Percentiles rank a stretch among this genome's conserved stretches.
Conservation (phyloP, 2,329 filamentous ascomycete genomes). For the Talaromyces sp. region DNA sequence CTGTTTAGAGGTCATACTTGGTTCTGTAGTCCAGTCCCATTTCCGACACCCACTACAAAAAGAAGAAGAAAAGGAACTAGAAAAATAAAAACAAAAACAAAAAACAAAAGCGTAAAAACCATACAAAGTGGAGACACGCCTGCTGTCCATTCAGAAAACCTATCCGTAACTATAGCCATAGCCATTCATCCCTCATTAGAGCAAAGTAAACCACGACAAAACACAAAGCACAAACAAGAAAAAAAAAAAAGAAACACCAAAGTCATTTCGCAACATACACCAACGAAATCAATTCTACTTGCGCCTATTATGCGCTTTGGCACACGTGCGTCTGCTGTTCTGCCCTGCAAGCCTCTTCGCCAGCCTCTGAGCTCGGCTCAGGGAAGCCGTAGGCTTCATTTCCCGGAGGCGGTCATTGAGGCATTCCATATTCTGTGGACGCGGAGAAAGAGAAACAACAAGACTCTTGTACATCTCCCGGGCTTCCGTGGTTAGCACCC, state of each 20-base stretch:
- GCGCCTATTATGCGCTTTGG: neutral
- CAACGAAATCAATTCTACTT: constrained; percentile 5
- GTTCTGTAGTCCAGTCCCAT: neutral
- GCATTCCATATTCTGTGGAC: constrained; percentile 15
- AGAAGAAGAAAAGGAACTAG: neutral
- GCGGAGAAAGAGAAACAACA: constrained; percentile 24
- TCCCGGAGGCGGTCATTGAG: constrained; percentile 26
- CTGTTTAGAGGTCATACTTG: neutral
- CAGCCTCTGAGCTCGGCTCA: constrained; percentile 32
- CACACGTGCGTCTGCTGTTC: constrained; percentile 10
- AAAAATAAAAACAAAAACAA: neutral
- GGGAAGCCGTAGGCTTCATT: constrained; percentile 22
- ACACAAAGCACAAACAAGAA: neutral
- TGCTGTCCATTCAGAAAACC: neutral
- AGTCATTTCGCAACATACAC: constrained; percentile 7
- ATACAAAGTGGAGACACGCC: neutral
- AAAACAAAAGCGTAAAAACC: neutral
- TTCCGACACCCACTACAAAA: neutral
- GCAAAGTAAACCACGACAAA: neutral
- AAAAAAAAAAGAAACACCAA: neutral
- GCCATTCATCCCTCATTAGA: neutral
- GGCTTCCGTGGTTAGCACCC: constrained; percentile 24
- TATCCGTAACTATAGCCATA: neutral
- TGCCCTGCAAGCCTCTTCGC: constrained; percentile 26
- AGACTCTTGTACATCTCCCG: constrained; percentile 23